phyloP scores from a whole-genome alignment of 2,329 filamentous ascomycete genomes.

The Aureobasidium sp. region DNA sequence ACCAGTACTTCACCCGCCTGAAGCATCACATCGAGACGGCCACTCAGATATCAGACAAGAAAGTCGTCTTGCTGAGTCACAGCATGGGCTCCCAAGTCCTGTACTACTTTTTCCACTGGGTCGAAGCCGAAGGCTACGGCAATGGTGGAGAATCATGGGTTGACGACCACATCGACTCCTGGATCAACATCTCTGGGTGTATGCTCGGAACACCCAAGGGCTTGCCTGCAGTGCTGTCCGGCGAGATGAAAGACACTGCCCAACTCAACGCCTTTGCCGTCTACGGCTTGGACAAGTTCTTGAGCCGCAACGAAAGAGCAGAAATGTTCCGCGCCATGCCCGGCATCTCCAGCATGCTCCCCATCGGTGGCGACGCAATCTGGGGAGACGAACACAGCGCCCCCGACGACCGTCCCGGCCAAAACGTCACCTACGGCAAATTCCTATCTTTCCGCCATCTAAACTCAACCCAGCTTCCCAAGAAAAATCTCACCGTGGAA shows the following conservation, averaged over 20 bases:
- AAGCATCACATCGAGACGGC: slow-evolving; percentile 87
- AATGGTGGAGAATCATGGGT: slow-evolving; percentile 83
- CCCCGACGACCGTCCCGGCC: slow-evolving; percentile 71
- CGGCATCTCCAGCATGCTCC: slow-evolving; percentile 91
- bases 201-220: slow-evolving; percentile 95
- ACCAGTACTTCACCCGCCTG: slow-evolving; percentile 87
- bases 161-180: slow-evolving; percentile 78
- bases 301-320: slow-evolving; percentile 80
- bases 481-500: slow-evolving; percentile 67
- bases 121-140: slow-evolving; percentile 68
- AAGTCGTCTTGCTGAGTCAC: slow-evolving; percentile 81
- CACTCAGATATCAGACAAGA: slow-evolving; percentile 61
- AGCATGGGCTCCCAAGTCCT: slow-evolving; percentile 97
- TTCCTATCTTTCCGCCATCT: slow-evolving; percentile 78
- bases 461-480: slow-evolving; percentile 32
- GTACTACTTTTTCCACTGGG: slow-evolving; percentile 77
- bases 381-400: slow-evolving; percentile 87
- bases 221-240: slow-evolving; percentile 79
- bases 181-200: slow-evolving; percentile 97
- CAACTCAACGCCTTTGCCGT: slow-evolving; percentile 95
- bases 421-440: slow-evolving; percentile 66
- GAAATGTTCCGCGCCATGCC: slow-evolving; percentile 97
- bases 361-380: slow-evolving; percentile 85
- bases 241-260: slow-evolving; percentile 97
- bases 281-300: slow-evolving; percentile 91